Evolutionary conservation across 495 filamentous ascomycete genomes (phyloP).

Genomic region (Bathelium albidoporum): DNA sequence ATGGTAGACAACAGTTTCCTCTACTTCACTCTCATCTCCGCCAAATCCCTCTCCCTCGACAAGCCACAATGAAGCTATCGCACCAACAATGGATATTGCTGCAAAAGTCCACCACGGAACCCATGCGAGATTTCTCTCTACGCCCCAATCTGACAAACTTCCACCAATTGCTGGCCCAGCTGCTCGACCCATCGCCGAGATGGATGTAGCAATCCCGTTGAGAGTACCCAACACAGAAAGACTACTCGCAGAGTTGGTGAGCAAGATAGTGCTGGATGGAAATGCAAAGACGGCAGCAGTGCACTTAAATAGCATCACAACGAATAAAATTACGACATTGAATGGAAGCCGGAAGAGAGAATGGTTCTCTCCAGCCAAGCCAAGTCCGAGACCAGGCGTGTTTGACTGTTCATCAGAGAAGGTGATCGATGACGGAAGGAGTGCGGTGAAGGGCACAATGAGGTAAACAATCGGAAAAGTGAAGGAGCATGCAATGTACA

Average conservation of each 20-base stretch:
- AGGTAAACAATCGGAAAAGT: slow-evolving; percentile 65
- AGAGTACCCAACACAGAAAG: slow-evolving; percentile 73
- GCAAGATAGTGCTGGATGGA: slow-evolving; percentile 75
- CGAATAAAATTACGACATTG: slow-evolving; percentile 29
- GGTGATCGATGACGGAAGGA: slow-evolving; percentile 37
- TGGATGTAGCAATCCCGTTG: slow-evolving; percentile 76
- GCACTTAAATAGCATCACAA: slow-evolving; percentile 57
- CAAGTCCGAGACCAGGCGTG: background rate
- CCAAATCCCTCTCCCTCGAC: slow-evolving; percentile 66
- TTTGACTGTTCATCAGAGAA: slow-evolving; percentile 25
- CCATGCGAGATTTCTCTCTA: slow-evolving; percentile 60
- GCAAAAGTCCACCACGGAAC: slow-evolving; percentile 70
- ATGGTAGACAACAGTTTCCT: slow-evolving; percentile 17
- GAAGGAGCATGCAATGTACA: slow-evolving; percentile 49
- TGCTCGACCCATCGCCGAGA: slow-evolving; percentile 68
- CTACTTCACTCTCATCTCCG: slow-evolving; percentile 34
- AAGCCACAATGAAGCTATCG: slow-evolving; percentile 58
- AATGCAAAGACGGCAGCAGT: slow-evolving; percentile 69
- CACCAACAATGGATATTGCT: slow-evolving; percentile 46
- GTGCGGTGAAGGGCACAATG: slow-evolving; percentile 59
- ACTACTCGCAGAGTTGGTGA: slow-evolving; percentile 75
- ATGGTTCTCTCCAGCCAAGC: background rate
- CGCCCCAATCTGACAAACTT: slow-evolving; percentile 45
- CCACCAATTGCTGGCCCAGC: slow-evolving; percentile 54
- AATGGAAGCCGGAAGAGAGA: background rate